Percentiles rank a stretch among this genome's conserved stretches.
Evolutionary conservation across 495 filamentous ascomycete genomes (phyloP).

Genomic region (Ramalina peruviana): DNA sequence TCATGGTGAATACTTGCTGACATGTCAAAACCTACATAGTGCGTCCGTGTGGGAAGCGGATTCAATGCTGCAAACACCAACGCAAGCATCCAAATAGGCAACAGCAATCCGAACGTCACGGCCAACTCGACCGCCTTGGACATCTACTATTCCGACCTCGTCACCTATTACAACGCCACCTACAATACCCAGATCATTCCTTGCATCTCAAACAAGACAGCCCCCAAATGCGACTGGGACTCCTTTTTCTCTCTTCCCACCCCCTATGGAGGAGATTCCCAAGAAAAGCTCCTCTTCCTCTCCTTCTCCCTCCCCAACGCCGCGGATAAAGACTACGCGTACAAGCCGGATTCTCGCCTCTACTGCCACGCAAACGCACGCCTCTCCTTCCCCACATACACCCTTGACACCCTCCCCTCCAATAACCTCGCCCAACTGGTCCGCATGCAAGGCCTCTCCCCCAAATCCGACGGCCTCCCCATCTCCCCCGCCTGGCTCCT

Average conservation of each 20-base stretch:
- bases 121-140: constrained; percentile 1
- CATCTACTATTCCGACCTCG: constrained; percentile 9
- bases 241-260: constrained; percentile 8
- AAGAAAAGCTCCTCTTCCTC: background rate
- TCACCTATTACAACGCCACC: constrained; percentile 8
- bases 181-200: constrained; percentile 7
- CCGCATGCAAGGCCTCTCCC: background rate
- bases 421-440: constrained; percentile 10
- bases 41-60: constrained; percentile 9
- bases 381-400: constrained; percentile 12
- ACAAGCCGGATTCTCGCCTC: background rate
- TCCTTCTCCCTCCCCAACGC: background rate
- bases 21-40: background rate
- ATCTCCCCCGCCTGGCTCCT: constrained; percentile 16
- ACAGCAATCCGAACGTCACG: background rate
- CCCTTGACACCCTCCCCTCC: constrained; percentile 7
- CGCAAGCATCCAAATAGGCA: constrained; percentile 4
- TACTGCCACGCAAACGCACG: constrained; percentile 8
- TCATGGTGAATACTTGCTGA: too few species aligned
- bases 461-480: background rate
- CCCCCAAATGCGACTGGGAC: constrained; percentile 17
- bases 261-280: constrained; percentile 1
- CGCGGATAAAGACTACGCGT: background rate
- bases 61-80: constrained; percentile 9
- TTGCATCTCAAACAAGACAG: constrained; percentile 4